A percentile compares a stretch with the other conserved stretches of the same genome.
Conservation (phyloP, 768 basidiomycete species). For the Kockovaella imperatae region DNA sequence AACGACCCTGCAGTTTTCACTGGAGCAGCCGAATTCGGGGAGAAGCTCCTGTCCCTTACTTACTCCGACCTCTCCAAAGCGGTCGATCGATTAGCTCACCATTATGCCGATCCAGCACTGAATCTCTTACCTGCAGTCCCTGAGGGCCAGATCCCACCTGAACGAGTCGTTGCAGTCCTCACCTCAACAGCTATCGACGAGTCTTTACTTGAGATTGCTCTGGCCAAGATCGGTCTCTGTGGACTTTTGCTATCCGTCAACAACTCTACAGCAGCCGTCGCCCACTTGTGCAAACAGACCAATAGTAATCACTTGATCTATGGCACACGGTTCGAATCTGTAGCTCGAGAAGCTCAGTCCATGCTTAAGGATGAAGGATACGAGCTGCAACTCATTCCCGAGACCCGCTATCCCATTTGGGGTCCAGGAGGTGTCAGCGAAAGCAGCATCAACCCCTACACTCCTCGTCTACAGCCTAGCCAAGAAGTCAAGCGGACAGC, state of each 20-base stretch:
- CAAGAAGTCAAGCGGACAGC: constrained; percentile 27
- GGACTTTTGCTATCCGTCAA: constrained; percentile 49
- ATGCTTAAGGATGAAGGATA: constrained; percentile 34
- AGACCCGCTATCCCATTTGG: constrained; percentile 48
- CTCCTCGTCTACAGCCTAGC: constrained; percentile 27
- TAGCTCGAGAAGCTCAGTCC: constrained; percentile 44
- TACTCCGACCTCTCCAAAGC: constrained; percentile 22
- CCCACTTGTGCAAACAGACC: constrained; percentile 49
- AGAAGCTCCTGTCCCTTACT: constrained; percentile 37
- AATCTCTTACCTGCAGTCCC: constrained; percentile 25
- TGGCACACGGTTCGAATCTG: constrained; percentile 44
- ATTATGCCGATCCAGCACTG: constrained; percentile 32
- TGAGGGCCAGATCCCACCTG: constrained; percentile 36
- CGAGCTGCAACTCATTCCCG: constrained; percentile 28
- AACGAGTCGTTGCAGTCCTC: constrained; percentile 46
- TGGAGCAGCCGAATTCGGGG: constrained; percentile 41
- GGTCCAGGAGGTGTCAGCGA: constrained; percentile 45
- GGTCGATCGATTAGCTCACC: constrained; percentile 28
- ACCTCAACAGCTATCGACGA: constrained; percentile 48
- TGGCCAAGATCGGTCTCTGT: constrained; percentile 47
- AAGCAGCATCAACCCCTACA: constrained; percentile 22
- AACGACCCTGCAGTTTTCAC: constrained; percentile 38
- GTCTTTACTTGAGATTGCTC: constrained; percentile 48
- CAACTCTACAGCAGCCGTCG: constrained; percentile 51
- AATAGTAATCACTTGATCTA: constrained; percentile 48